Evolutionary conservation across 139 green algal species (phyloP), one percentile per base, ranked within the genome.

Genomic region (Chlorella sp.): DNA sequence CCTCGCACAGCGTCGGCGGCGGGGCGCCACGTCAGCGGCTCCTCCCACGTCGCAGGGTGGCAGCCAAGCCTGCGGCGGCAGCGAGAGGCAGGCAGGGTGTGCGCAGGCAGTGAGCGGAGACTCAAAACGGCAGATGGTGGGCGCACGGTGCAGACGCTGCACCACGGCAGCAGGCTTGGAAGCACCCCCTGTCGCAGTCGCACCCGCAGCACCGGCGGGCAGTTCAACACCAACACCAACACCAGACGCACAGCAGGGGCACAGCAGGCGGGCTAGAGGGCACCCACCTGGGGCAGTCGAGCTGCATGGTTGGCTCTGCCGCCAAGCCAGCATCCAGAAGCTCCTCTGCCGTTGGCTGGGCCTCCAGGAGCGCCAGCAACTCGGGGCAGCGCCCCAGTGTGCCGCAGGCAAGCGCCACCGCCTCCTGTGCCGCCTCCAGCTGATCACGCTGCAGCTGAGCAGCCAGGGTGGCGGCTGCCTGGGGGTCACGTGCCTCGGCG

Each of bases 1-100:
- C 81, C 87, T 34, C 48, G 53, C 82, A 90, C 77, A 21, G 87
- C 87, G 87, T 78, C 82, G 21, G 77, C 57, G 42, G 48, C n/a
- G 9, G 77, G 37, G 32, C 42, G 34, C 81, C 87, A 90, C 26
- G 80, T 30, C 80, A 77, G 61, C 30, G 84, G 39, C 84, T 81
- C 84, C 19, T 88, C 28, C 84, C 84, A 88, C 15, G 15, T 39
- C 36, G 37, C 26, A 61, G n/a, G 36, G 61, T 87, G 83, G 83
- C 61, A 87, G 83, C 61, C 28, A 37, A 21, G 28, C 48, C 83
- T 87, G 83, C 61, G 24, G 40, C 19, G 48, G 48, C 48, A 9
- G 48, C 48, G 16, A 19, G 42, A n/a, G 11, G 80, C 28, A 42
- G 14, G 80, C 40, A 28, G 83, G 36, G 36, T 21, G 75, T 4